Conservation (phyloP, 2,329 filamentous ascomycete species). For the Hymenotorrendiella dingleyae region DNA sequence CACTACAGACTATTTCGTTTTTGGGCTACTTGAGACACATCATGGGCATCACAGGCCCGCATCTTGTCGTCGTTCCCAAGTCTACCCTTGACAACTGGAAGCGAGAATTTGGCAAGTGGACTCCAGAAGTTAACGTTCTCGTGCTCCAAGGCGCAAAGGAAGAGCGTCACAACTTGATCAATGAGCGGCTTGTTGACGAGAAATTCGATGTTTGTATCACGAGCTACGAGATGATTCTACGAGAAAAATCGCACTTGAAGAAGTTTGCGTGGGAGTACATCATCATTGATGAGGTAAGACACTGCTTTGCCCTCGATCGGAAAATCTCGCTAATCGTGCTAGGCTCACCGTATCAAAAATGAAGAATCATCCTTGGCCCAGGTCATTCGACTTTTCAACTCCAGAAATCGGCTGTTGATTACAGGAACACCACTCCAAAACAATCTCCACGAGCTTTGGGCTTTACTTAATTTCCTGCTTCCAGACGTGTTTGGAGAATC, state of each 20-base stretch:
- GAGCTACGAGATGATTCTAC: slow-evolving; percentile 97
- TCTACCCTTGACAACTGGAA: slow-evolving; percentile 99
- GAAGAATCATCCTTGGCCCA: slow-evolving; percentile 95
- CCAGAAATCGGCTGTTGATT: slow-evolving; percentile 88
- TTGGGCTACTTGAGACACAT: slow-evolving; percentile 90
- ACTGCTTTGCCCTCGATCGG: neutral
- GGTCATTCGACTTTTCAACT: slow-evolving; percentile 94
- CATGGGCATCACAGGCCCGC: slow-evolving; percentile 81
- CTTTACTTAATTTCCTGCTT: slow-evolving; percentile 92
- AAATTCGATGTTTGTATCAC: slow-evolving; percentile 98
- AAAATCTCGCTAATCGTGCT: slow-evolving; percentile 9
- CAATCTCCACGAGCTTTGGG: slow-evolving; percentile 97
- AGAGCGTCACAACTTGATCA: slow-evolving; percentile 81
- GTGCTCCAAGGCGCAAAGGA: slow-evolving; percentile 95
- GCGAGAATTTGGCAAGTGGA: slow-evolving; percentile 90
- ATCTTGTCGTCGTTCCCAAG: slow-evolving; percentile 89
- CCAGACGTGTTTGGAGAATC: slow-evolving; percentile 97
- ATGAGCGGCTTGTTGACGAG: slow-evolving; percentile 84
- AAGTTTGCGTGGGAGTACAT: slow-evolving; percentile 99
- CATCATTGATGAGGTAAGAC: slow-evolving; percentile 80
- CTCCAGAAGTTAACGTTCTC: slow-evolving; percentile 88
- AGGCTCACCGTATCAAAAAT: slow-evolving; percentile 95
- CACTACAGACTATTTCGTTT: slow-evolving; percentile 94
- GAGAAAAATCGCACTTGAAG: slow-evolving; percentile 89
- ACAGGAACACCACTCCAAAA: slow-evolving; percentile 97